Conservation (phyloP, 345 rosid genomes). For the Gossypioides kirkii region DNA sequence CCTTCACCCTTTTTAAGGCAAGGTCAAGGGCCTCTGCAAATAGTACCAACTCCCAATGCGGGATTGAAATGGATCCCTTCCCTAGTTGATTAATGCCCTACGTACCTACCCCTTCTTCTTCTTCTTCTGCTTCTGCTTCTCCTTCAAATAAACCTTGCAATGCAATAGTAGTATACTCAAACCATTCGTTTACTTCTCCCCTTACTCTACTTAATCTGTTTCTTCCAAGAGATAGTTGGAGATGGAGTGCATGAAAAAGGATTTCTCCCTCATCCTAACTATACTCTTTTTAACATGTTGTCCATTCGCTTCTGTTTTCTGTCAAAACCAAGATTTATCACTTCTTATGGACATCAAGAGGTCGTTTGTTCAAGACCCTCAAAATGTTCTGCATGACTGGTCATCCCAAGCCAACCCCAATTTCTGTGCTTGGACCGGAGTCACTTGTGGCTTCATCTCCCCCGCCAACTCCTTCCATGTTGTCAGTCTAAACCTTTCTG, state of each 20-base stretch:
- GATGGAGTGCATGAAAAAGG: not conserved
- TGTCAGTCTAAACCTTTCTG: slow-evolving; percentile 59
- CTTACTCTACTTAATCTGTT: not conserved
- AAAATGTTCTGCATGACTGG: slow-evolving; percentile 52
- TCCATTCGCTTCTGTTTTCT: slow-evolving; percentile 16
- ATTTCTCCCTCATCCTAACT: slow-evolving; percentile 2
- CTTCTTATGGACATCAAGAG: slow-evolving; percentile 56
- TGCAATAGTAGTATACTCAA: not conserved
- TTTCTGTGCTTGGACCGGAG: slow-evolving; percentile 70
- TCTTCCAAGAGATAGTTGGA: not conserved
- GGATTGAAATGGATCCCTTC: not conserved
- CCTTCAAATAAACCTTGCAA: not conserved
- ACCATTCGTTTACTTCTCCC: not conserved
- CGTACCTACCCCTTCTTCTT: too few relatives aligned
- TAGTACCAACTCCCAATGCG: not conserved
- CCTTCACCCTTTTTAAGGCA: slow-evolving; percentile 27
- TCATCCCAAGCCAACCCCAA: slow-evolving; percentile 32
- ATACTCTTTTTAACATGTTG: slow-evolving; percentile 24
- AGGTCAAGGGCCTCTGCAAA: too few relatives aligned
- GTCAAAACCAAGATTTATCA: slow-evolving; percentile 32
- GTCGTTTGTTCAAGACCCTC: slow-evolving; percentile 34
- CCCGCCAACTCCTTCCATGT: slow-evolving; percentile 31
- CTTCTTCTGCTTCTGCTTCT: too few relatives aligned
- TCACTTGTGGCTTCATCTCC: slow-evolving; percentile 45
- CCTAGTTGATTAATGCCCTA: too few relatives aligned